Base-by-base conservation (phyloP, 257 asterid genomes). In the Salvia splendens region DNA sequence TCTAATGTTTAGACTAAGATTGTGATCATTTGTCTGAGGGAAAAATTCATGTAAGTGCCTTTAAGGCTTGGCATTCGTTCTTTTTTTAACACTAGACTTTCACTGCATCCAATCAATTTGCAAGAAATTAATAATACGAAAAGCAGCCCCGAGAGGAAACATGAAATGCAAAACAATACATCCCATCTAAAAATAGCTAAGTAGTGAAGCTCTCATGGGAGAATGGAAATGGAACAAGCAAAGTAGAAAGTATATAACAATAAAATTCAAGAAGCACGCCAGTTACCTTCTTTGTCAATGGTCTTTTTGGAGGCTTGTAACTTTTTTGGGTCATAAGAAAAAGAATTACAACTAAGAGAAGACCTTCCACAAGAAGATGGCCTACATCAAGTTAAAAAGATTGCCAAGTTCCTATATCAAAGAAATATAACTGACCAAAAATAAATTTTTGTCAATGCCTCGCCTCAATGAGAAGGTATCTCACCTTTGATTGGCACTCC, bases 301-400 rank as follows among this genome's bases (percentile, higher is more conserved):
- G 99, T 73, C 95, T 88, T 81, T 93, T 93, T 43, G 99, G 99
- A 67, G 99, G 99, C 80, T 85, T 88, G 77, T 93, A 93, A 85
- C 97, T 90, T 69, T 86, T 90, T 71, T 88, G 97, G 11, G 95
- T 83, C 8, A 93, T 82, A 73, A 93, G 91, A 78, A 83, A 87
- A 74, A 87, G 79, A 65, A 93, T 90, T 66, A 90, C 97, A 47
- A 93, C 86, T 17, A 93, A 69, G 67, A 93, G 97, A 81, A 90
- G 86, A 62, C 94, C 97, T 80, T 93, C 99, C 73, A 93, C 84
- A 61, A 93, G 83, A 15, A 93, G 87, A 90, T 93, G 99, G 6
- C 99, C 99, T 93, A 65, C 85, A 83, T 14, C 14, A 15, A 79
- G 69, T 54, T 69, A 63, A 70, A 38, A 14, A 59, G 20, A 62